These are phyloP conservation scores for Pyrenula massariospora DNA, from an alignment of 495 filamentous ascomycete species.

Conservation along the genomic window DNA sequence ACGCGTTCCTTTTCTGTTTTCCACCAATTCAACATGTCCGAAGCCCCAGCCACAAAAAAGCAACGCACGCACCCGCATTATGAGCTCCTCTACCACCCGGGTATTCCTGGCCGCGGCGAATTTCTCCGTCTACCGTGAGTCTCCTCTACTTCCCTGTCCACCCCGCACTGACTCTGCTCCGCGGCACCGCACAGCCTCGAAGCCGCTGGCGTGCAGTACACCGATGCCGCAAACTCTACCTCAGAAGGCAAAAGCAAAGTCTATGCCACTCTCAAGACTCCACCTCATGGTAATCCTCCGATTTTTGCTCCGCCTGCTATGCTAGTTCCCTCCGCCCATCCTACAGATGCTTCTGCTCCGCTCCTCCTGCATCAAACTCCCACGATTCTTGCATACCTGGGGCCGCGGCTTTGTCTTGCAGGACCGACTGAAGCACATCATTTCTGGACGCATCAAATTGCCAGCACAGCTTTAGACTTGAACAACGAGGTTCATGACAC, in stretches of 20 bases:
- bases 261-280: slow-evolving; percentile 18
- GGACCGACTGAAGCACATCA: slow-evolving; percentile 28
- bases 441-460: slow-evolving; percentile 34
- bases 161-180: not conserved
- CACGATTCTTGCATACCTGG: slow-evolving; percentile 54
- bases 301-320: slow-evolving; percentile 50
- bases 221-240: slow-evolving; percentile 38
- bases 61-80: slow-evolving; percentile 11
- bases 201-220: slow-evolving; percentile 46
- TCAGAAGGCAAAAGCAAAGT: slow-evolving; percentile 17
- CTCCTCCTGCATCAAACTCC: slow-evolving; percentile 50
- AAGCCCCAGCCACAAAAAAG: not conserved
- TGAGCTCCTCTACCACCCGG: slow-evolving; percentile 53
- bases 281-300: slow-evolving; percentile 40
- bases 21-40: not conserved
- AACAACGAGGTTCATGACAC: slow-evolving; percentile 55
- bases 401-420: slow-evolving; percentile 37
- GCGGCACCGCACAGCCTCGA: slow-evolving; percentile 30
- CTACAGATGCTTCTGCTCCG: not conserved
- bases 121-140: slow-evolving; percentile 38
- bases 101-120: slow-evolving; percentile 54
- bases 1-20: no score
- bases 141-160: not conserved
- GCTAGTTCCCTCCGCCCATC: slow-evolving; percentile 29
- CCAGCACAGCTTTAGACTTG: slow-evolving; percentile 56